phyloP scores from a whole-genome alignment of 2,329 filamentous ascomycete genomes.

The Trichoderma gracile region DNA sequence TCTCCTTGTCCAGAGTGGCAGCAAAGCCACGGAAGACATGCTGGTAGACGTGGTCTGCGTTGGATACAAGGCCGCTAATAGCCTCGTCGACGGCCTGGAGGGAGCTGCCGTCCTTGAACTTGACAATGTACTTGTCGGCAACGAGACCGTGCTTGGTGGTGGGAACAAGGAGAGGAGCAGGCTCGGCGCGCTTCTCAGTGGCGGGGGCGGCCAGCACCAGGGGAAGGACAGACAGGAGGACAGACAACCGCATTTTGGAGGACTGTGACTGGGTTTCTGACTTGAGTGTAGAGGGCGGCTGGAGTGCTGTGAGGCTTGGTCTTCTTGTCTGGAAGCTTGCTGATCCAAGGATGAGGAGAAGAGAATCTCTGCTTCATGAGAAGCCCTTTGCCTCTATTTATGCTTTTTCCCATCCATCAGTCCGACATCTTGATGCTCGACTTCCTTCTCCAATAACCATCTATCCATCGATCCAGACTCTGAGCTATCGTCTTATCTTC shows the following conservation, averaged over 20 bases:
- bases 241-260: constrained; percentile 31
- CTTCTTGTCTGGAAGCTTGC: constrained; percentile 9
- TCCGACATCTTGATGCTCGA: background rate
- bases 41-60: constrained; percentile 33
- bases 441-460: too few relatives aligned
- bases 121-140: constrained; percentile 37
- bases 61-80: constrained; percentile 27
- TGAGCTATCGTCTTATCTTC: constrained; percentile 4
- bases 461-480: too few relatives aligned
- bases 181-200: constrained; percentile 31
- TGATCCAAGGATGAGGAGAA: constrained; percentile 21
- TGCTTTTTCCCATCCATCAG: background rate
- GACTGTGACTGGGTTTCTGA: background rate
- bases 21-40: constrained; percentile 33
- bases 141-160: constrained; percentile 27
- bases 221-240: constrained; percentile 33
- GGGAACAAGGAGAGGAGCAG: constrained; percentile 34
- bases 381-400: constrained; percentile 19
- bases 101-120: constrained; percentile 32
- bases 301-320: background rate
- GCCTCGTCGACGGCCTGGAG: constrained; percentile 26
- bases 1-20: constrained; percentile 28
- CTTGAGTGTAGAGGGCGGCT: background rate
- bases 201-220: constrained; percentile 31
- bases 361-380: background rate